These are phyloP conservation scores for Pichia paraexigua DNA, from an alignment of 805 yeast genomes.

Conservation along the genomic window DNA sequence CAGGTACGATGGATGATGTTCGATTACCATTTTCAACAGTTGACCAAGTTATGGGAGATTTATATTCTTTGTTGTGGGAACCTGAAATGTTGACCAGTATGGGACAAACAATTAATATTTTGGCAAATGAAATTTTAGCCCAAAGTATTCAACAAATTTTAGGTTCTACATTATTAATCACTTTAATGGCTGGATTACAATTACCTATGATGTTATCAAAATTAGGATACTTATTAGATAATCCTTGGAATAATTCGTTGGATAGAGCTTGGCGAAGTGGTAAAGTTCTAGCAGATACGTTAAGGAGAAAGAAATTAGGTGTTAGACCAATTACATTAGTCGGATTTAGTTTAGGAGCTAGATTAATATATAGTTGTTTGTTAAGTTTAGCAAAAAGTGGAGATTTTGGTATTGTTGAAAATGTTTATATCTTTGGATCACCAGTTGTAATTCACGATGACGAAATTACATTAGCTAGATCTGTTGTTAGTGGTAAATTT, in stretches of 20 bases:
- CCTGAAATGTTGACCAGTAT: slow-evolving; percentile 94
- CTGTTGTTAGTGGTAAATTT: slow-evolving; percentile 84
- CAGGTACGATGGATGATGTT: slow-evolving; percentile 89
- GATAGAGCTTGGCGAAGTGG: slow-evolving; percentile 99
- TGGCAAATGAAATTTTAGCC: slow-evolving; percentile 88
- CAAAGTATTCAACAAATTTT: slow-evolving; percentile 92
- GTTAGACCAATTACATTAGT: slow-evolving; percentile 86
- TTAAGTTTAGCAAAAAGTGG: slow-evolving; percentile 78
- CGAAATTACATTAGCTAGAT: slow-evolving; percentile 67
- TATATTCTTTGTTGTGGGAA: slow-evolving; percentile 90
- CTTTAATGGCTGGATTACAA: slow-evolving; percentile 88
- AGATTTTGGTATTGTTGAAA: slow-evolving; percentile 82
- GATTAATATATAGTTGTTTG: slow-evolving; percentile 85
- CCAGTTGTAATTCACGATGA: slow-evolving; percentile 77
- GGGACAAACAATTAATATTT: slow-evolving; percentile 91
- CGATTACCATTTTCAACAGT: slow-evolving; percentile 93
- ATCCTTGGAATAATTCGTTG: slow-evolving; percentile 96
- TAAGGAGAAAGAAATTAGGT: slow-evolving; percentile 81
- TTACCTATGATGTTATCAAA: slow-evolving; percentile 88
- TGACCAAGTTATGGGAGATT: slow-evolving; percentile 97
- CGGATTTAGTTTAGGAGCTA: slow-evolving; percentile 90
- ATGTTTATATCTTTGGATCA: slow-evolving; percentile 80
- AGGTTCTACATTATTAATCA: slow-evolving; percentile 83
- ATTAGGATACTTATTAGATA: slow-evolving; percentile 80
- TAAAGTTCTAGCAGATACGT: slow-evolving; percentile 78